Base-by-base conservation (phyloP, 2,329 filamentous ascomycete species). In the Apiospora malaysiana region DNA sequence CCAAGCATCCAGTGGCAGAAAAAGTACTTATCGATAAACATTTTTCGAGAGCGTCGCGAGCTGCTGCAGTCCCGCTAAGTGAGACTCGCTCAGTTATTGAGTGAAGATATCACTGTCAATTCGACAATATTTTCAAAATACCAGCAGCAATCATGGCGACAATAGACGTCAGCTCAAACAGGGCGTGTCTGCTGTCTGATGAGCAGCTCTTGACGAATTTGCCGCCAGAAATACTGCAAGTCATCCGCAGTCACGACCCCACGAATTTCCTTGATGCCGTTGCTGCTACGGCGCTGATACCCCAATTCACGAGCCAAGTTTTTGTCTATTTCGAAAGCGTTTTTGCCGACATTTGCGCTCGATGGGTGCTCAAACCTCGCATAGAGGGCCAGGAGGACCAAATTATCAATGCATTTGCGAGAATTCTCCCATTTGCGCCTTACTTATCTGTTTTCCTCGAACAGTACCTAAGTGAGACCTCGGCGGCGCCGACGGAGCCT, bases 331-430 rank as follows among this genome's bases (percentile, higher is more conserved):
- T 95, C 81, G 90, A 93, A 79, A 84, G 87, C 73, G 83, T 95
- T 51, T 93, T 96, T 77, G 89, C 94, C 76, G 95, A 98, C 81
- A 85, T 97, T 68, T 94, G 92, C 81, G 92, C 94, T 73, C 87
- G 92, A 84, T 97, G 94, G 94, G 85, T 92, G 63, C 84, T 86
- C 77, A 80, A 83, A 79, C 76, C 83, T 40, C 80, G 81, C 40
- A 81, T 79, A 56, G 78, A 81, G 73, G 75, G 74, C 70, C 80
- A 76, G 75, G 81, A 81, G 75, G 81, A 80, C 76, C 81, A 76
- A 70, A 82, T 92, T 69, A 87, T 95, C 73, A 87, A 91, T 70
- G 92, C 93, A 43, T 93, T 97, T 83, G 92, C 93, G 72, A 89
- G 93, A 77, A 87, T 97, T 73, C 81, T 98, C 76, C 93, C 94